Evolutionary conservation across 2,329 filamentous ascomycete genomes (phyloP), one percentile per base, ranked within the genome.

Genomic region (Colletotrichum viniferum): DNA sequence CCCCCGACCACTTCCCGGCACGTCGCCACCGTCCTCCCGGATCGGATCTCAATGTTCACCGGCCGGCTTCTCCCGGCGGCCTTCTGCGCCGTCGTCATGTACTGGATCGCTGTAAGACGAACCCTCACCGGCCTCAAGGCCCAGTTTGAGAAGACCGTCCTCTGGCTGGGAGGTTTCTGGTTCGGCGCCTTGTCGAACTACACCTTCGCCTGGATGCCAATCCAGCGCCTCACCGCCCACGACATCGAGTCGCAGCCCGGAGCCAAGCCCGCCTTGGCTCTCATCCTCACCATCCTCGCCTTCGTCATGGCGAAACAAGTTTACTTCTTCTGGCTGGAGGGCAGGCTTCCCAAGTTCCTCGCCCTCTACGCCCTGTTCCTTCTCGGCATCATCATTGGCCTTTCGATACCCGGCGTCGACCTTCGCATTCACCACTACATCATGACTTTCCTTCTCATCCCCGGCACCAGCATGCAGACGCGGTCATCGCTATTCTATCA

Each of bases 371-470:
- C 88, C 24, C 86, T 94, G 4, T 91, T 98, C 77, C 86, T 92
- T 2, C 81, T 86, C 4, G 88, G 87, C 26, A 91, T 98, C 48
- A 81, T 97, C 34, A 85, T 95, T 64, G 89, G 94, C 36, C 87
- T 98, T 13, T 86, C 90, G 1, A 85, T 98, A 9, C 96, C 96
- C 0, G 91, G 92, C 10, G 91, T 98, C 67, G 94, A 92, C 77
- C 89, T 99, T 65, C 93, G 97, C 36, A 96, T 99, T 70, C 97
- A 99, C 82, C 97, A 99, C 84, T 98, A 98, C 82, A 95, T 98
- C 78, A 88, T 98, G 12, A 95, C 93, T 1, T 90, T 99, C 14
- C 87, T 98, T 0, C 90, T 99, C 1, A 90, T 98, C 8, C 95
- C 96, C 0, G 97, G 96, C 1, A 98, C 97, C 0, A 93, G 92